These are phyloP conservation scores for Blastosporella zonata DNA, from an alignment of 1,284 basidiomycete genomes.

Conservation along the genomic window DNA sequence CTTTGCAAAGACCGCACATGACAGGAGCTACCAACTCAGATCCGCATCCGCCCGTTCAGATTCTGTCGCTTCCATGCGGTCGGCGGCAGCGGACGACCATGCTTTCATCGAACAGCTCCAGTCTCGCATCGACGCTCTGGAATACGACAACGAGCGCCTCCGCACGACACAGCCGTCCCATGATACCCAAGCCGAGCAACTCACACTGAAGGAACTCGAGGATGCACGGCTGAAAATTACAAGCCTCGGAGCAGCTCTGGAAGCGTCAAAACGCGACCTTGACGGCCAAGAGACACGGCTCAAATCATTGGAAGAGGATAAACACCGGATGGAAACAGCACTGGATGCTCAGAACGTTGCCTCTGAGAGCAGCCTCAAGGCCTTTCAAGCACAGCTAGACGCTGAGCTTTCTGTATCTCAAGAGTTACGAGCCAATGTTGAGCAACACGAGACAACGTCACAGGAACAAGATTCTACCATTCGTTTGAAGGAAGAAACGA, in stretches of 20 bases:
- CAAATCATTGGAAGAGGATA: conserved; percentile 47
- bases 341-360: conserved; percentile 44
- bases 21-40: conserved; percentile 47
- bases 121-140: conserved; percentile 50
- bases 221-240: conserved; percentile 37
- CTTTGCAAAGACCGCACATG: conserved; percentile 45
- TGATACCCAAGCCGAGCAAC: conserved; percentile 28
- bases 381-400: conserved; percentile 34
- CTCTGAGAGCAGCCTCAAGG: conserved; percentile 35
- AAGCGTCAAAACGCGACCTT: conserved; percentile 42
- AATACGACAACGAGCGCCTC: conserved; percentile 54
- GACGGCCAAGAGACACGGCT: conserved; percentile 52
- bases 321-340: conserved; percentile 40
- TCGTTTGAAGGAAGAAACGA: conserved; percentile 53
- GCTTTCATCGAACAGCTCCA: conserved; percentile 40
- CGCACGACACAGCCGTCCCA: conserved; percentile 22
- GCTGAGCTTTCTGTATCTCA: conserved; percentile 42
- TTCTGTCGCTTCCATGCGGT: conserved; percentile 30
- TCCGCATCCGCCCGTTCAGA: conserved; percentile 29
- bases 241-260: conserved; percentile 49
- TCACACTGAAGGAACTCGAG: conserved; percentile 46
- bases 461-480: conserved; percentile 49
- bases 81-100: conserved; percentile 32
- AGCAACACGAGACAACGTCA: conserved; percentile 44
- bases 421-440: conserved; percentile 48